A percentile compares a stretch with the other conserved stretches of the same genome.
Conservation (phyloP, 805 yeast species). For the Wickerhamomyces bisporus region DNA sequence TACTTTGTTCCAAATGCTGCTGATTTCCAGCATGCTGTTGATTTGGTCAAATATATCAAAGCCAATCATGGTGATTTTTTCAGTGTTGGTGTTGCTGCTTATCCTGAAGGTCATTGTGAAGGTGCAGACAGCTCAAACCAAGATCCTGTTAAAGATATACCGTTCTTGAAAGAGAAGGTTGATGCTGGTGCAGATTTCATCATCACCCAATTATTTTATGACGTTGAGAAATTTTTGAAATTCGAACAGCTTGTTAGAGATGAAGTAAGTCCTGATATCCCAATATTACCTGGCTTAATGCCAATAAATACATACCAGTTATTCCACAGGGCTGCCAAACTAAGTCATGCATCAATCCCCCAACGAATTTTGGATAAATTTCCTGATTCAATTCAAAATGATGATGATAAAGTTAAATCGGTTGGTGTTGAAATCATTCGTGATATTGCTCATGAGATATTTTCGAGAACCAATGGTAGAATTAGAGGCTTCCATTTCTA, state of each 20-base stretch:
- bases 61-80: conserved; percentile 70
- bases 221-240: conserved; percentile 65
- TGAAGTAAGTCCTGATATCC: conserved; percentile 37
- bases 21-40: conserved; percentile 70
- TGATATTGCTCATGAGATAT: conserved; percentile 56
- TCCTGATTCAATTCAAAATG: conserved; percentile 51
- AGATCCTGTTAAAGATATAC: conserved; percentile 63
- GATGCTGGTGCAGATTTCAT: conserved; percentile 94
- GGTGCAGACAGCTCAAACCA: conserved; percentile 67
- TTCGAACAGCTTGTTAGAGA: conserved; percentile 54
- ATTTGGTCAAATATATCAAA: conserved; percentile 77
- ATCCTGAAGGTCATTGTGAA: conserved; percentile 96
- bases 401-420: conserved; percentile 75
- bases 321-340: conserved; percentile 81
- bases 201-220: conserved; percentile 87
- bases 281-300: conserved; percentile 84
- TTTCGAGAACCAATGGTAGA: conserved; percentile 46
- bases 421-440: conserved; percentile 74
- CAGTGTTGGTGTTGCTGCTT: conserved; percentile 95
- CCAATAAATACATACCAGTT: conserved; percentile 82
- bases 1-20: conserved; percentile 40
- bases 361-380: conserved; percentile 43
- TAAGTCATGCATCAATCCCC: conserved; percentile 86
- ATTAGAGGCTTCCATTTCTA: conserved; percentile 89
- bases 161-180: conserved; percentile 76